phyloP scores from a whole-genome alignment of 2,329 filamentous ascomycete genomes.

The Aspergillus pseudoglaucus region DNA sequence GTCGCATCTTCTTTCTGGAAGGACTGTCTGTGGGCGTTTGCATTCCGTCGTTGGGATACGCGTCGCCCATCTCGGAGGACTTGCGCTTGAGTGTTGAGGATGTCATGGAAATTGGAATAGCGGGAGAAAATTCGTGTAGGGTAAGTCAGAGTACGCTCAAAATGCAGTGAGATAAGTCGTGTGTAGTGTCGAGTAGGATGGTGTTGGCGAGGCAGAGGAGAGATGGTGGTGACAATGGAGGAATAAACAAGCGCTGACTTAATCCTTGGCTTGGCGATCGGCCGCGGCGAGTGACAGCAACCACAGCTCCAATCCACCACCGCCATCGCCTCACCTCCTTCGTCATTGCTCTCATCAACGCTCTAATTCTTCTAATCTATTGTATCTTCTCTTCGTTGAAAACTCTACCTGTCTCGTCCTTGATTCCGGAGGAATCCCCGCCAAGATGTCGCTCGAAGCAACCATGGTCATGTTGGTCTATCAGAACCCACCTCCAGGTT shows the following conservation, averaged over 20 bases:
- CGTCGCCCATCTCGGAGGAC: slow-evolving; percentile 28
- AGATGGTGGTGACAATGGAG: slow-evolving; percentile 7
- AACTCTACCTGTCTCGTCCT: not conserved
- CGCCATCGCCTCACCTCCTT: slow-evolving; percentile 1
- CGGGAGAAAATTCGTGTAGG: not conserved
- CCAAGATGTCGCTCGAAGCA: slow-evolving; percentile 95
- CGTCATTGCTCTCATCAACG: slow-evolving; percentile 6
- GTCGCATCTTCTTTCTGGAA: slow-evolving; percentile 55
- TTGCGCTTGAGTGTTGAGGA: slow-evolving; percentile 34
- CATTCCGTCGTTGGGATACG: slow-evolving; percentile 42
- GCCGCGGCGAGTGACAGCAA: slow-evolving; percentile 11
- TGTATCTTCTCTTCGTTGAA: not conserved
- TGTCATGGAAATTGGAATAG: slow-evolving; percentile 27
- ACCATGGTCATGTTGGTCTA: slow-evolving; percentile 77
- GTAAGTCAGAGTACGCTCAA: not conserved
- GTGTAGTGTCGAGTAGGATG: slow-evolving; percentile 2
- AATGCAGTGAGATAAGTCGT: not conserved
- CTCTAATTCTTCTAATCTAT: not conserved
- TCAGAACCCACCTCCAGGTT: slow-evolving; percentile 8
- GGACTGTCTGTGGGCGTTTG: slow-evolving; percentile 50
- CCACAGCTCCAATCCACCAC: not conserved
- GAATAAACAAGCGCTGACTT: slow-evolving; percentile 40
- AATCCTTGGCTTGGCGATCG: slow-evolving; percentile 11
- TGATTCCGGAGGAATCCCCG: slow-evolving; percentile 23
- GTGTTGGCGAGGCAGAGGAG: slow-evolving; percentile 10